Evolutionary conservation across 257 asterid genomes (phyloP).

Genomic region (Schizonepeta tenuifolia): DNA sequence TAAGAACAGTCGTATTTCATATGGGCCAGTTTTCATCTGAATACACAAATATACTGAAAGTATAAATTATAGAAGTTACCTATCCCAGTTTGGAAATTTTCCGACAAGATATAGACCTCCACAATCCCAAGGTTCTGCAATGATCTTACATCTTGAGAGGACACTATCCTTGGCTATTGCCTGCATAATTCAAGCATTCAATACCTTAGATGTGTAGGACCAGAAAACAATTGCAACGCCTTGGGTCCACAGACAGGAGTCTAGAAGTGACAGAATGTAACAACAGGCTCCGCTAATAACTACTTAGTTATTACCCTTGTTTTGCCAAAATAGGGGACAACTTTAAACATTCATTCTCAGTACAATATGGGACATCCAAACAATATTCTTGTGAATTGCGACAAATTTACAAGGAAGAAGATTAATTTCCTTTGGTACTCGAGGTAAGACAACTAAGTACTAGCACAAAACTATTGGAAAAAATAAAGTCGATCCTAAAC

Average conservation of each 20-base stretch:
- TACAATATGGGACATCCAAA: not conserved
- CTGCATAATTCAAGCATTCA: slow-evolving; percentile 48
- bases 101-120: slow-evolving; percentile 99
- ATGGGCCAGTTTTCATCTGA: slow-evolving; percentile 15
- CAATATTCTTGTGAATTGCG: slow-evolving; percentile 11
- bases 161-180: slow-evolving; percentile 87
- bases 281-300: not conserved
- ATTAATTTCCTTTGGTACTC: not conserved
- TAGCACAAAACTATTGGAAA: not conserved
- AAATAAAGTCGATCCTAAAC: not conserved
- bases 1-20: slow-evolving; percentile 16
- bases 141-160: slow-evolving; percentile 90
- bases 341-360: not conserved
- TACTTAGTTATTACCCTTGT: not conserved
- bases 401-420: slow-evolving; percentile 13
- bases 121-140: slow-evolving; percentile 99
- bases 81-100: slow-evolving; percentile 96
- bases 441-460: slow-evolving; percentile 6
- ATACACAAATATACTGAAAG: not conserved
- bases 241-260: not conserved
- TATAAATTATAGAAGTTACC: slow-evolving; percentile 50
- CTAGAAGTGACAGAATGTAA: not conserved
- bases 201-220: slow-evolving; percentile 18
- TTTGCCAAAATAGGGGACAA: not conserved
- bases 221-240: not conserved